These are phyloP conservation scores for Heliosperma pusillum DNA, from an alignment of 148 eudicot species.

Conservation along the genomic window DNA sequence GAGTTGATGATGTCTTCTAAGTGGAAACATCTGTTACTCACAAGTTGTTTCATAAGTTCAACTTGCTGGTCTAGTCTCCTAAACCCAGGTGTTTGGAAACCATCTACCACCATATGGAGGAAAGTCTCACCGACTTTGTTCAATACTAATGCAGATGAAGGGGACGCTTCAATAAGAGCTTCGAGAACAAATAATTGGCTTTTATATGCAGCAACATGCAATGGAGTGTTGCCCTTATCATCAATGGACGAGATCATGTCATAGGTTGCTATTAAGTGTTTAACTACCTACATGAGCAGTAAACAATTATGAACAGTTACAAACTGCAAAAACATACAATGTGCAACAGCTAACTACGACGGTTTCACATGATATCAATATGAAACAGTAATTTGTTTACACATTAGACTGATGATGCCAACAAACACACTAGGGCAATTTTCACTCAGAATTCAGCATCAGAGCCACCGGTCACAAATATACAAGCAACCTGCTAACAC, in stretches of 20 bases:
- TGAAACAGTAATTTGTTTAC: not conserved
- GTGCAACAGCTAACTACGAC: too few relatives aligned
- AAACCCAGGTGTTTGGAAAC: conserved; percentile 72
- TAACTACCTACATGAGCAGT: conserved; percentile 52
- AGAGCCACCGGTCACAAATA: not conserved
- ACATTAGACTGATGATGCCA: not conserved
- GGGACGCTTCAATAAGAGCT: conserved; percentile 58
- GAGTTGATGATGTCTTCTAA: conserved; percentile 58
- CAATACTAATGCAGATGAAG: conserved; percentile 45
- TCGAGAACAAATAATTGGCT: conserved; percentile 80
- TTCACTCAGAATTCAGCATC: not conserved
- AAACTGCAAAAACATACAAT: not conserved
- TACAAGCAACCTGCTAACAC: not conserved
- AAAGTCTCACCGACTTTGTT: conserved; percentile 78
- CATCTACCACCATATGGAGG: conserved; percentile 70
- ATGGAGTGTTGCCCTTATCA: conserved; percentile 79
- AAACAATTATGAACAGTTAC: conserved; percentile 26
- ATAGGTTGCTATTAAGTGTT: conserved; percentile 52
- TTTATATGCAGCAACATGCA: conserved; percentile 82
- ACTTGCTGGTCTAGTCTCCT: conserved; percentile 76
- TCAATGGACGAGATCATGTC: conserved; percentile 61
- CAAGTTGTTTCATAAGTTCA: conserved; percentile 64
- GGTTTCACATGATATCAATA: too few relatives aligned
- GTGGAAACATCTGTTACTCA: conserved; percentile 34
- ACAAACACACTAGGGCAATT: not conserved